phyloP scores from a whole-genome alignment of 192 early-diverging fungal genomes.

The Coemansia interrupta region DNA sequence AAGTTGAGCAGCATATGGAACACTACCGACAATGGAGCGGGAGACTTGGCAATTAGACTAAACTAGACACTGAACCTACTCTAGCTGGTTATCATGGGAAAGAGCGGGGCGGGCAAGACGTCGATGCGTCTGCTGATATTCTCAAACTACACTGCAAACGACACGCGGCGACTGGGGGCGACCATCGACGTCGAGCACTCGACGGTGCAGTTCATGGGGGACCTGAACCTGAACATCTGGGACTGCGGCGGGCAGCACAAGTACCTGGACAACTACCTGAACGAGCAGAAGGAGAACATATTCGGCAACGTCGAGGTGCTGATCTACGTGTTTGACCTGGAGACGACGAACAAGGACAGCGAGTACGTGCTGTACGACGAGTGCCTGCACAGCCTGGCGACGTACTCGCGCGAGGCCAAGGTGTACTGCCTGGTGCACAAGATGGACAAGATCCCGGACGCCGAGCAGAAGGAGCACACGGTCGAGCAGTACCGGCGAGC shows the following conservation, averaged over 20 bases:
- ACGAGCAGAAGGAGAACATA: conserved; percentile 87
- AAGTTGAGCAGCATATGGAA: background rate
- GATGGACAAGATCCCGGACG: conserved; percentile 89
- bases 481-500: conserved; percentile 30
- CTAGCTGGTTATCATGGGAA: conserved; percentile 98
- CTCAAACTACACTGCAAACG: conserved; percentile 91
- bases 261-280: conserved; percentile 98
- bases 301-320: conserved; percentile 99
- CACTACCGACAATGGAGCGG: background rate
- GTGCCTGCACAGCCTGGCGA: conserved; percentile 76
- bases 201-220: conserved; percentile 91
- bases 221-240: conserved; percentile 96
- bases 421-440: conserved; percentile 98
- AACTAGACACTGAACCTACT: background rate
- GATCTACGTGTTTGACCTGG: conserved; percentile 98
- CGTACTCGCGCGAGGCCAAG: conserved; percentile 81
- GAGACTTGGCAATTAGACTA: background rate
- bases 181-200: conserved; percentile 99
- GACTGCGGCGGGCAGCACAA: conserved; percentile 92
- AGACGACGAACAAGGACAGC: conserved; percentile 83
- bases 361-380: conserved; percentile 90
- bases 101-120: conserved; percentile 95
- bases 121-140: conserved; percentile 99
- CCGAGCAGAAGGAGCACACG: conserved; percentile 57
- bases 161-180: conserved; percentile 91